Base-by-base conservation (phyloP, 2,329 filamentous ascomycete genomes). In the Aquanectria penicillioides region DNA sequence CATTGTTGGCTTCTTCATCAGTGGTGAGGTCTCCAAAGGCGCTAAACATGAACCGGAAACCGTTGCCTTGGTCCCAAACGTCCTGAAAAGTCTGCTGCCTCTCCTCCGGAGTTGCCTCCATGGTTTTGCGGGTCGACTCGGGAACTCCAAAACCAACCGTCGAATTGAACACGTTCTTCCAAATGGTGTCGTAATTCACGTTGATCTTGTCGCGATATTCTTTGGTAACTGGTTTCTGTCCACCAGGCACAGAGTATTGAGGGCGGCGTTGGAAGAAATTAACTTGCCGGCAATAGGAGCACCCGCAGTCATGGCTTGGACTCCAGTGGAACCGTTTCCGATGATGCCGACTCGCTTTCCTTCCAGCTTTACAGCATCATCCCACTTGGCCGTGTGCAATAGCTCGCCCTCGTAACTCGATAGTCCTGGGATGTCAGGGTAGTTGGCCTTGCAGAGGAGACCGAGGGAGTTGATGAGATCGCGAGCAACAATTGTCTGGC, bases 371-470 rank as follows among this genome's bases (percentile, higher is more conserved):
- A 22, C 22, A 3, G 4, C 8, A 6, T 55, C 11, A 6, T 37
- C 23, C 78, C 78, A 80, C 11, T 70, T 69, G 7, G 75, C 71
- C 3, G 77, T 77, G 59, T 81, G 79, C 28, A 72, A 73, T 3
- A 75, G 61, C 22, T 72, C 64, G 13, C 78, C 78, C 41, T 74
- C 63, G 69, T 76, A 57, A 0, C 18, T 20, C 4, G 25, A 15
- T 6, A 57, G 17, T 2, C 53, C 53, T 2, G 36, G 15, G 10
- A 57, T 49, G 6, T 36, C 18, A 9, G 53, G 53, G 17, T 41
- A 50, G 13, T 57, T 57, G 13, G 44, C 18, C 18, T 43, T 41
- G 8, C 44, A 57, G 8, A 57, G 34, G 8, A 49, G 5, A 1
- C 53, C 53, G 3, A 57, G 15, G n/a, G 10, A 29, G 20, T 29